phyloP scores from a whole-genome alignment of 2,329 filamentous ascomycete genomes.

The Aspergillus alliaceus region DNA sequence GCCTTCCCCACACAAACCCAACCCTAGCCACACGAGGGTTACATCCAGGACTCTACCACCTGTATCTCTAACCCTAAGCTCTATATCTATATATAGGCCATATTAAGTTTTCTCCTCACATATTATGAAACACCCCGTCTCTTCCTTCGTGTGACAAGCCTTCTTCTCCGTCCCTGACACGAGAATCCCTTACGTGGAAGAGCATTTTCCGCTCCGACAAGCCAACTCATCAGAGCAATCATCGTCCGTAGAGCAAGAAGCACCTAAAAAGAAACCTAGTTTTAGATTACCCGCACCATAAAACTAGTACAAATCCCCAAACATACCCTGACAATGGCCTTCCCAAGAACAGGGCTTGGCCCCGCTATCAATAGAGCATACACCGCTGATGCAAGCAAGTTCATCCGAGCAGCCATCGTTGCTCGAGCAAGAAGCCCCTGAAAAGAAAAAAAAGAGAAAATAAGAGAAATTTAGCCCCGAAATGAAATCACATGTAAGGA shows the following conservation, averaged over 20 bases:
- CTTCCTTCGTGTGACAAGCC: too few relatives aligned
- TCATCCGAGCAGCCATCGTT: background rate
- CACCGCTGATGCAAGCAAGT: background rate
- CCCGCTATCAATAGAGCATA: background rate
- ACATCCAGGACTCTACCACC: too few relatives aligned
- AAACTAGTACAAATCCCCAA: too few relatives aligned
- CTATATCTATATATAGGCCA: background rate
- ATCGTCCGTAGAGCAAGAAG: constrained; percentile 11
- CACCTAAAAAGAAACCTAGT: background rate
- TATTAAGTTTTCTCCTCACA: too few relatives aligned
- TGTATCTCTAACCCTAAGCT: background rate
- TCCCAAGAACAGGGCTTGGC: background rate
- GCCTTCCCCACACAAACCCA: too few relatives aligned
- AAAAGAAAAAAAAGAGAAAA: background rate
- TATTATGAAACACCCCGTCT: too few relatives aligned
- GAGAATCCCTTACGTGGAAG: background rate
- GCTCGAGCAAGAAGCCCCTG: background rate
- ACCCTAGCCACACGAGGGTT: too few relatives aligned
- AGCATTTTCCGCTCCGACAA: constrained; percentile 6
- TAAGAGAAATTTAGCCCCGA: background rate
- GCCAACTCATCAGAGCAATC: constrained; percentile 16
- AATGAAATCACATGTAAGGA: background rate
- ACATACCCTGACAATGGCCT: background rate
- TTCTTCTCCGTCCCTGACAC: too few relatives aligned
- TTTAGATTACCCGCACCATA: too few relatives aligned